These are phyloP conservation scores for Fulvia fulva DNA, from an alignment of 2,329 filamentous ascomycete genomes.

Conservation along the genomic window DNA sequence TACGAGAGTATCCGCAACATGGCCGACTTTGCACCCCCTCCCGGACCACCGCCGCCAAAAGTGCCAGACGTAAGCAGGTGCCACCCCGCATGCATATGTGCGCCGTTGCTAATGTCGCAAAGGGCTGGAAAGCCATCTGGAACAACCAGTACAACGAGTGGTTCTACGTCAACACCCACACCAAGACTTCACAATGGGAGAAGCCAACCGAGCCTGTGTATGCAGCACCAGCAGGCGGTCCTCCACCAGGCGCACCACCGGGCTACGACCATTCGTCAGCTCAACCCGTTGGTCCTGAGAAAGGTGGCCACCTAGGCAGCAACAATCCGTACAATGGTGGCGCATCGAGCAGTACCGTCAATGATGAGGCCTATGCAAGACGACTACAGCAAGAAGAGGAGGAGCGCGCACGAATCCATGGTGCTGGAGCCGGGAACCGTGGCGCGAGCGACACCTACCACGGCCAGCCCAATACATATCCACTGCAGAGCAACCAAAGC, in stretches of 20 bases:
- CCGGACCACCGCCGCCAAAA: slow-evolving; percentile 28
- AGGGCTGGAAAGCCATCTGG: slow-evolving; percentile 78
- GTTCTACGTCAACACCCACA: slow-evolving; percentile 88
- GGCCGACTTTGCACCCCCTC: slow-evolving; percentile 33
- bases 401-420: slow-evolving; percentile 41
- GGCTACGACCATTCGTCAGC: slow-evolving; percentile 54
- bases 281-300: slow-evolving; percentile 42
- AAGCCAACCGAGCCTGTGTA: slow-evolving; percentile 67
- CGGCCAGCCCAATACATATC: background rate
- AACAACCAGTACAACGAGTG: slow-evolving; percentile 86
- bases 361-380: slow-evolving; percentile 71
- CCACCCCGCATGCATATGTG: background rate
- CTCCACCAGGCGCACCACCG: slow-evolving; percentile 60
- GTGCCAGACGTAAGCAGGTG: slow-evolving; percentile 15
- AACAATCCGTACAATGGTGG: slow-evolving; percentile 66
- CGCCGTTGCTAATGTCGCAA: slow-evolving; percentile 25
- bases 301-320: slow-evolving; percentile 47
- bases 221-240: slow-evolving; percentile 42
- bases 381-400: slow-evolving; percentile 82
- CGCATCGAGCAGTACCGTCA: slow-evolving; percentile 30
- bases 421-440: slow-evolving; percentile 20
- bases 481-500: slow-evolving; percentile 14
- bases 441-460: slow-evolving; percentile 51
- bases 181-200: slow-evolving; percentile 87
- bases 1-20: slow-evolving; percentile 12